phyloP scores from a whole-genome alignment of 2,329 filamentous ascomycete genomes.

The Trichoderma afroharzianum region DNA sequence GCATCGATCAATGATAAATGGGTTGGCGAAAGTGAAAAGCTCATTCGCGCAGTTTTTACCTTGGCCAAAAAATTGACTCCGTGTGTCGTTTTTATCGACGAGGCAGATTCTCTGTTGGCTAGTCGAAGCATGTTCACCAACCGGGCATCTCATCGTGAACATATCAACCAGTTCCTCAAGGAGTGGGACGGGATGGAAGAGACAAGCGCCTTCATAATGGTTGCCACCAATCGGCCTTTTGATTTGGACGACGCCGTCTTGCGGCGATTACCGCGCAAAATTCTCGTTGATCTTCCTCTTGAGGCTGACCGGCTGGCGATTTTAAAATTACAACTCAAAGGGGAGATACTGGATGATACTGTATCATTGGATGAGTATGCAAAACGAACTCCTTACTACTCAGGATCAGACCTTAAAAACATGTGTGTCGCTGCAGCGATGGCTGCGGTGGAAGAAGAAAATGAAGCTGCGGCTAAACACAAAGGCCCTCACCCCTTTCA shows the following conservation, averaged over 20 bases:
- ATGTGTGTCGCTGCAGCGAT: slow-evolving; percentile 76
- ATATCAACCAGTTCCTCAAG: slow-evolving; percentile 93
- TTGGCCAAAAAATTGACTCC: slow-evolving; percentile 88
- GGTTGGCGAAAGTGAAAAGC: slow-evolving; percentile 94
- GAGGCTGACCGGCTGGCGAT: slow-evolving; percentile 65
- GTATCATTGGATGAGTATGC: slow-evolving; percentile 64
- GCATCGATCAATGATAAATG: slow-evolving; percentile 95
- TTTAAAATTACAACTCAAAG: slow-evolving; percentile 66
- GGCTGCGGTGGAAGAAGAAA: slow-evolving; percentile 74
- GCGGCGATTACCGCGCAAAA: slow-evolving; percentile 66
- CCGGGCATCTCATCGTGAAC: slow-evolving; percentile 73
- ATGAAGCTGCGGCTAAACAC: slow-evolving; percentile 36
- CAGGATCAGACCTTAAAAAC: slow-evolving; percentile 80
- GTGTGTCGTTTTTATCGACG: slow-evolving; percentile 94
- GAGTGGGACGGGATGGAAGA: slow-evolving; percentile 93
- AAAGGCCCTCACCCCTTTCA: slow-evolving; percentile 44
- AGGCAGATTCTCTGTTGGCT: slow-evolving; percentile 89
- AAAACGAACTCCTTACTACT: slow-evolving; percentile 69
- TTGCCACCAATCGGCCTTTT: slow-evolving; percentile 92
- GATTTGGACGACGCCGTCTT: slow-evolving; percentile 88
- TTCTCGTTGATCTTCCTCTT: slow-evolving; percentile 70
- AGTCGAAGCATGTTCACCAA: slow-evolving; percentile 64
- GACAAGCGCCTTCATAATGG: slow-evolving; percentile 91
- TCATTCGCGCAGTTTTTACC: slow-evolving; percentile 85
- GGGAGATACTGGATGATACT: slow-evolving; percentile 58